phyloP scores from a whole-genome alignment of 1,284 basidiomycete genomes.

The Apiotrichum veenhuisii region DNA sequence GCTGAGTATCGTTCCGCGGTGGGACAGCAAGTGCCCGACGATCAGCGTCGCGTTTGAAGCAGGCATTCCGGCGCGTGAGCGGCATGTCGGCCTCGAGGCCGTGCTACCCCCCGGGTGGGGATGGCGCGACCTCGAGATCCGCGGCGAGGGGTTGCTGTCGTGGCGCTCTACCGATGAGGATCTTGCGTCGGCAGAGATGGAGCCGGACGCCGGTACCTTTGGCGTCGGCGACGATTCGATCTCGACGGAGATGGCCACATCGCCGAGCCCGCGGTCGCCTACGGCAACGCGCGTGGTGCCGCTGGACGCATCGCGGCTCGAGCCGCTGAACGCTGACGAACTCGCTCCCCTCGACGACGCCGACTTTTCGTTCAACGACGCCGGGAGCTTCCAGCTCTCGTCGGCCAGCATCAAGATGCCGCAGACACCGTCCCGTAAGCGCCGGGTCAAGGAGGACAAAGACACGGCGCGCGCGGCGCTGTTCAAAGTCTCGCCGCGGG shows the following conservation, averaged over 20 bases:
- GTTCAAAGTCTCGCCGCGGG: conserved; percentile 9
- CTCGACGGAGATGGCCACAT: conserved; percentile 15
- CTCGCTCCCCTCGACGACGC: conserved; percentile 12
- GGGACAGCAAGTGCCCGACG: conserved; percentile 18
- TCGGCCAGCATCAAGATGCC: not conserved
- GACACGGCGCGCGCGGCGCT: not conserved
- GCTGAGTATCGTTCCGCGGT: conserved; percentile 27
- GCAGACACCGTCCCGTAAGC: conserved; percentile 8
- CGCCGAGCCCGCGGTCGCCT: conserved; percentile 5
- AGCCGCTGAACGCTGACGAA: not conserved
- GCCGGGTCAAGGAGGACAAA: not conserved
- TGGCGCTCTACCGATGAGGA: conserved; percentile 33
- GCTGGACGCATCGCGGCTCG: conserved; percentile 4
- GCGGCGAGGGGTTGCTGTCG: conserved; percentile 25
- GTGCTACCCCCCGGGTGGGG: conserved; percentile 38
- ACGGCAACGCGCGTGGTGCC: not conserved
- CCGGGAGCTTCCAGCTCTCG: too few species aligned
- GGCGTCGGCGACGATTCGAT: conserved; percentile 24
- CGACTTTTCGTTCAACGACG: conserved; percentile 34
- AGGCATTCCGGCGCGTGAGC: not conserved
- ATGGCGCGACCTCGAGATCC: conserved; percentile 32
- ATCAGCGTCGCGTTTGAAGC: conserved; percentile 30
- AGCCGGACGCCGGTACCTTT: not conserved
- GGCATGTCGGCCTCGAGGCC: conserved; percentile 17
- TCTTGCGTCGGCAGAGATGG: conserved; percentile 5